Percentiles rank a stretch among this genome's conserved stretches.
phyloP scores from a whole-genome alignment of 2,329 filamentous ascomycete species.

The Gaeumannomyces sp. region DNA sequence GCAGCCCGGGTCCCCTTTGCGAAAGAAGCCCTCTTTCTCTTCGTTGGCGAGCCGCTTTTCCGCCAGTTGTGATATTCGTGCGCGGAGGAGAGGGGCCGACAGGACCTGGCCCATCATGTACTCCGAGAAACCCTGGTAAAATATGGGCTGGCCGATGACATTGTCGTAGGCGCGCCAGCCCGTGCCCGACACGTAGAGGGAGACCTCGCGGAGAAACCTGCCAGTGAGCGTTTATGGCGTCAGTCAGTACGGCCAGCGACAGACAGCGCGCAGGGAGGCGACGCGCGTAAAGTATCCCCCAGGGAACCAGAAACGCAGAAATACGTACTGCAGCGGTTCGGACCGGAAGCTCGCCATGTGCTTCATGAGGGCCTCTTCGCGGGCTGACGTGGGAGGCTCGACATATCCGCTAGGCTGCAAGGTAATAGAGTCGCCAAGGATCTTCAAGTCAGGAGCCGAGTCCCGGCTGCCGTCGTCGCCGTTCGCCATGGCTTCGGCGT shows the following conservation, averaged over 20 bases:
- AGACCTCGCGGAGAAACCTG: constrained; percentile 89
- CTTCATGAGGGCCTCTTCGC: constrained; percentile 66
- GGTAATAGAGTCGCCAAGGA: constrained; percentile 67
- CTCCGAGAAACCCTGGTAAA: constrained; percentile 87
- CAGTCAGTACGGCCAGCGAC: not conserved
- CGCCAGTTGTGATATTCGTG: constrained; percentile 71
- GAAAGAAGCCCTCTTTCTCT: constrained; percentile 64
- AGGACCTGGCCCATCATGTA: constrained; percentile 78
- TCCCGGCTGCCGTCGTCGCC: constrained; percentile 35
- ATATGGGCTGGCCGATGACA: constrained; percentile 85
- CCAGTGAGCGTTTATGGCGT: constrained; percentile 4
- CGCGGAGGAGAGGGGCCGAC: constrained; percentile 66
- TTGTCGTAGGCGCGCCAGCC: constrained; percentile 95
- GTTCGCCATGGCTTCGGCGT: constrained; percentile 13
- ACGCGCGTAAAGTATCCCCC: not conserved
- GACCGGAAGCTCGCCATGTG: constrained; percentile 82
- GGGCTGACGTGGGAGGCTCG: constrained; percentile 35
- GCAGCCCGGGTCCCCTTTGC: constrained; percentile 48
- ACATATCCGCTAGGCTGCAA: constrained; percentile 63
- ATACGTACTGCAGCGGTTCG: constrained; percentile 51
- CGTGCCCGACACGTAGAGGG: constrained; percentile 83
- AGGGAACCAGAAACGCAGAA: not conserved
- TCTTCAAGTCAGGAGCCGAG: constrained; percentile 70
- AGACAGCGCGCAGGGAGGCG: not conserved
- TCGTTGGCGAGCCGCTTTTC: constrained; percentile 69